Evolutionary conservation across 306 rosid genomes (phyloP), one percentile per base, ranked within the genome.

Genomic region (Astragalus membranaceus): DNA sequence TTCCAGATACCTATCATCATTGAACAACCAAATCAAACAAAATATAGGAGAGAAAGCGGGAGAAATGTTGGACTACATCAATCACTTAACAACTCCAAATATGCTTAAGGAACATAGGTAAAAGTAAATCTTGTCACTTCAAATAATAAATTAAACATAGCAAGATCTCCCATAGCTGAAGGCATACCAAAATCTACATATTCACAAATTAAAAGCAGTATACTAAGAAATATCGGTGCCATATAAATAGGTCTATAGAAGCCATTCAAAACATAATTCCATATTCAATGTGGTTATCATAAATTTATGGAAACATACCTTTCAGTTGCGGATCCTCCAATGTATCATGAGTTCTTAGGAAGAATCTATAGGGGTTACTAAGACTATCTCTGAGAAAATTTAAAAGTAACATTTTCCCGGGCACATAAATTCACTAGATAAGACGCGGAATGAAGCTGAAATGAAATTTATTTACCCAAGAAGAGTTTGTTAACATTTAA

Each of bases 1-100:
- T 94, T 79, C 99, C 97, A 43, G 99, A 94, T 82, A 94, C 97
- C 99, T 94, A 70, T 20, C 63, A 82, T 64, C 73, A 53, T 64
- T 57, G 67, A 67, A 58, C 50, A 20, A 67, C 47, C 29, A 44
- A 67, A 50, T 63, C 61, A 67, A 33, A 67, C 15, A 17, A 61
- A 53, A 50, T 15, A 39, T 49, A 48, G 11, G 20, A 69, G 9
- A 33, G 60, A 33, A 46, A 57, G 57, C 75, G 13, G 33, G 39
- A 23, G n/a, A 39, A 51, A 58, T 35, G 54, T 23, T 23, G 51
- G 50, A 63, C 39, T 33, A 29, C 8, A 32, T 11, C 70, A 73
- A 67, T 69, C 71, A 73, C 49, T 39, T 61, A 46, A 50, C 42
- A 73, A 20, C 30, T 56, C 48, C 67, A 44, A 62, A 55, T 44